phyloP scores from a whole-genome alignment of 371 early-diverging fungal species.

The Zopfochytrium polystomum region DNA sequence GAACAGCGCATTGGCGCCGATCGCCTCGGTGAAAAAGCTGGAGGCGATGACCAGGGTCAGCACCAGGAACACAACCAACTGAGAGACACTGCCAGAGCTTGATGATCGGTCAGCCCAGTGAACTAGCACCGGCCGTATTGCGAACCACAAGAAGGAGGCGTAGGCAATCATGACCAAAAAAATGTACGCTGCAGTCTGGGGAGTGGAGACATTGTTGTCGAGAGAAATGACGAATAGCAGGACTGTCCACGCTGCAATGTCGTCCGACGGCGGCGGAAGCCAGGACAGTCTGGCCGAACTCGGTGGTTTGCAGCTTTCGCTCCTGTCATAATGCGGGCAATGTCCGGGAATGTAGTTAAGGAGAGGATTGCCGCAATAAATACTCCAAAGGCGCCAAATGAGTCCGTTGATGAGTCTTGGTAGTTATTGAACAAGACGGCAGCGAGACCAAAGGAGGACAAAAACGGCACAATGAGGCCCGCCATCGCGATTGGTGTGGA shows the following conservation, averaged over 20 bases:
- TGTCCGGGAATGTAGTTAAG: constrained; percentile 87
- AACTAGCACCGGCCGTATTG: constrained; percentile 22
- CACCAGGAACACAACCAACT: constrained; percentile 40
- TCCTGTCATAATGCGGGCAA: constrained; percentile 85
- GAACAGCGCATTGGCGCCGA: constrained; percentile 88
- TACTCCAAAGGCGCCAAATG: constrained; percentile 69
- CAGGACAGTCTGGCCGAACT: constrained; percentile 74
- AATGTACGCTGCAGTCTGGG: constrained; percentile 23
- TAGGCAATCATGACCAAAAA: constrained; percentile 27
- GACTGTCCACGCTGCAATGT: constrained; percentile 72
- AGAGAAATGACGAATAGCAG: constrained; percentile 30
- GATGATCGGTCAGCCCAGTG: constrained; percentile 13
- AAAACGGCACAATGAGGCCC: constrained; percentile 56
- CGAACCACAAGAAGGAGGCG: constrained; percentile 23
- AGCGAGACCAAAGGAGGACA: constrained; percentile 60
- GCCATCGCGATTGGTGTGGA: constrained; percentile 34
- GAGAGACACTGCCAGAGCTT: constrained; percentile 46
- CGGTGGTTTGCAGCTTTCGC: constrained; percentile 70
- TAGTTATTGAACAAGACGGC: constrained; percentile 26
- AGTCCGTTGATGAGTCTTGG: constrained; percentile 12
- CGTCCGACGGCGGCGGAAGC: constrained; percentile 82
- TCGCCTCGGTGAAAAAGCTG: constrained; percentile 78
- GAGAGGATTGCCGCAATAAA: constrained; percentile 84
- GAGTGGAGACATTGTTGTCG: constrained; percentile 23
- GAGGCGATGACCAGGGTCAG: constrained; percentile 42